These are phyloP conservation scores for Suillus weaverae DNA, from an alignment of 768 basidiomycete genomes.

Conservation along the genomic window DNA sequence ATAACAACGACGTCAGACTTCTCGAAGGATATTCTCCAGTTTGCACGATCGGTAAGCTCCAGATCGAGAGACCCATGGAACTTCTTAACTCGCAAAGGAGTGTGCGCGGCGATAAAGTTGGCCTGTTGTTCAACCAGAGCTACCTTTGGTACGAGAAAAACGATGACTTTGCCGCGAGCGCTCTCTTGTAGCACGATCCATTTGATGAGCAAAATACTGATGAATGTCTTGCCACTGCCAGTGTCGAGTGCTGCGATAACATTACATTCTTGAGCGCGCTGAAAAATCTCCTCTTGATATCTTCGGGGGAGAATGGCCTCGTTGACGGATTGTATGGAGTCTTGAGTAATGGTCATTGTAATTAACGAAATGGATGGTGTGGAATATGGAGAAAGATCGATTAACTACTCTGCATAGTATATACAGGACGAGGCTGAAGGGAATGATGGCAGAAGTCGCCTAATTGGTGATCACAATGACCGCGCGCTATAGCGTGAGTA, in stretches of 20 bases:
- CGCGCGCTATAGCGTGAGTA: no score
- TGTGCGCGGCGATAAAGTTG: slow-evolving; percentile 61
- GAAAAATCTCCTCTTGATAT: slow-evolving; percentile 58
- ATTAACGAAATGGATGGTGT: not conserved
- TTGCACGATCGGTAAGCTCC: slow-evolving; percentile 61
- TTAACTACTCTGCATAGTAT: slow-evolving; percentile 1
- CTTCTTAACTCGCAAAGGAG: slow-evolving; percentile 64
- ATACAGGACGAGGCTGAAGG: not conserved
- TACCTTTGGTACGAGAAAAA: slow-evolving; percentile 86
- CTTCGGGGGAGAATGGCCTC: slow-evolving; percentile 46
- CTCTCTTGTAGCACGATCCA: slow-evolving; percentile 60
- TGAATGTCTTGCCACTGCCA: slow-evolving; percentile 61
- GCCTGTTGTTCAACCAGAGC: slow-evolving; percentile 84
- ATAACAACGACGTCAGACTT: slow-evolving; percentile 78
- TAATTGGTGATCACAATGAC: not conserved
- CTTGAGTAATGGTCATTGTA: slow-evolving; percentile 4
- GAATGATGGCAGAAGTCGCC: not conserved
- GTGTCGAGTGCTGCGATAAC: slow-evolving; percentile 62
- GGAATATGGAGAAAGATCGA: not conserved
- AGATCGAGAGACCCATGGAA: slow-evolving; percentile 73
- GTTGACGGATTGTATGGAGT: slow-evolving; percentile 24
- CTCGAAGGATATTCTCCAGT: slow-evolving; percentile 66
- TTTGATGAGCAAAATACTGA: slow-evolving; percentile 67
- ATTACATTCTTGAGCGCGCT: slow-evolving; percentile 49
- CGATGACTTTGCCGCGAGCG: slow-evolving; percentile 56